These are phyloP conservation scores for Diphasiastrum complanatum DNA, from an alignment of 83 land plant genomes.

Conservation along the genomic window DNA sequence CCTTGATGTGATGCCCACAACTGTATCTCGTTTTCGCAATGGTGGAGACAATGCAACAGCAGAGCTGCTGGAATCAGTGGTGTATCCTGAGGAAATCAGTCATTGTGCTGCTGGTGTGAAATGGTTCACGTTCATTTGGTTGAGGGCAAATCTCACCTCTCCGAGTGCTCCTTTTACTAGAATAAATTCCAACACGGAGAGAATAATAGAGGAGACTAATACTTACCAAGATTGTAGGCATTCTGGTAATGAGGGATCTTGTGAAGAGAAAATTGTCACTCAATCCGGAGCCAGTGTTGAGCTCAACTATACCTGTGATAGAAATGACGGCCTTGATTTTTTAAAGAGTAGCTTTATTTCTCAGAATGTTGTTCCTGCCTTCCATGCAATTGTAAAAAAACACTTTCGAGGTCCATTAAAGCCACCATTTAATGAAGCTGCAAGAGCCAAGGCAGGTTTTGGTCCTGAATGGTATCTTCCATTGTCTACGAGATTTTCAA, in stretches of 20 bases:
- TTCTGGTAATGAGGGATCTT: too few species aligned
- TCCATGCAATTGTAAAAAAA: constrained; percentile 51
- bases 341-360: not conserved
- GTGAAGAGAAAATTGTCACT: too few species aligned
- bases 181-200: not conserved
- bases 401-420: constrained; percentile 73
- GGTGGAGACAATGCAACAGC: constrained; percentile 72
- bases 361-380: constrained; percentile 40
- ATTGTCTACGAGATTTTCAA: too few species aligned
- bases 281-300: not conserved
- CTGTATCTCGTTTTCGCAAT: constrained; percentile 62
- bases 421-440: constrained; percentile 70
- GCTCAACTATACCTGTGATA: not conserved
- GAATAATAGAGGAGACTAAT: not conserved
- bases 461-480: constrained; percentile 83
- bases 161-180: not conserved
- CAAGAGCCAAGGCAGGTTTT: constrained; percentile 75
- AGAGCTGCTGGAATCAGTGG: constrained; percentile 52
- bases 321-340: not conserved
- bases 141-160: not conserved
- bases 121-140: constrained; percentile 71
- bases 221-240: too few species aligned
- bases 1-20: constrained; percentile 76
- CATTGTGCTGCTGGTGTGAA: constrained; percentile 89
- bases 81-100: constrained; percentile 83